Percentiles rank a stretch among this genome's conserved stretches.
Evolutionary conservation across 2,329 filamentous ascomycete genomes (phyloP).

Genomic region (Xylaria sp.): DNA sequence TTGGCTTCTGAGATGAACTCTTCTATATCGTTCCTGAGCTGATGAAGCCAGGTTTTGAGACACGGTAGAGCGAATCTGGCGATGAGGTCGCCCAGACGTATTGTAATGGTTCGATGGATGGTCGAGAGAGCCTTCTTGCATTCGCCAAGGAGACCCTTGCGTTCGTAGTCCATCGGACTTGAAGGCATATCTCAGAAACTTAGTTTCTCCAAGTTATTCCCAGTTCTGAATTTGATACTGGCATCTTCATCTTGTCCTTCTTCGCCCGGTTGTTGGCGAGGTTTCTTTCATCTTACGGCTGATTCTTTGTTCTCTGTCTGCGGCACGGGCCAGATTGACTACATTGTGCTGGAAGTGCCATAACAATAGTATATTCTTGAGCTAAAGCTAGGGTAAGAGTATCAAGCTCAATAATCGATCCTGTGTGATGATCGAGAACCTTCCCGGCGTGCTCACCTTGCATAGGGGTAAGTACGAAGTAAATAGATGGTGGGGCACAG

Average conservation of each 20-base stretch:
- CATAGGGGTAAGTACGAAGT: too few relatives aligned
- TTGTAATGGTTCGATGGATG: neutral
- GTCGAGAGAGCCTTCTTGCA: constrained; percentile 1
- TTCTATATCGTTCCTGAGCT: neutral
- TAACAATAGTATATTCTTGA: too few relatives aligned
- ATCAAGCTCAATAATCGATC: too few relatives aligned
- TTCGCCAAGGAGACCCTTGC: neutral
- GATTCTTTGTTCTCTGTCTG: neutral
- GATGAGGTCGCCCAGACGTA: neutral
- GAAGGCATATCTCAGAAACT: neutral
- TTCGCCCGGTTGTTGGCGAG: neutral
- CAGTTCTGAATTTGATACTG: neutral
- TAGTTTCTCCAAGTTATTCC: too few relatives aligned
- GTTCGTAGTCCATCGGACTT: neutral
- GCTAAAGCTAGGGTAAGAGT: too few relatives aligned
- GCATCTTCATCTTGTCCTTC: neutral
- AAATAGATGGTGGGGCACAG: too few relatives aligned
- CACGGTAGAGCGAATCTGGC: neutral
- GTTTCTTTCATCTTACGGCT: neutral
- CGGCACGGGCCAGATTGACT: neutral
- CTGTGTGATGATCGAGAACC: too few relatives aligned
- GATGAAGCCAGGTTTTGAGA: neutral
- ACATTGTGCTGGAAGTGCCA: too few relatives aligned
- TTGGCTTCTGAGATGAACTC: neutral
- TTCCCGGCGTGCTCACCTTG: too few relatives aligned